phyloP scores from a whole-genome alignment of 2,329 filamentous ascomycete species.

The Aspergillus sp. region DNA sequence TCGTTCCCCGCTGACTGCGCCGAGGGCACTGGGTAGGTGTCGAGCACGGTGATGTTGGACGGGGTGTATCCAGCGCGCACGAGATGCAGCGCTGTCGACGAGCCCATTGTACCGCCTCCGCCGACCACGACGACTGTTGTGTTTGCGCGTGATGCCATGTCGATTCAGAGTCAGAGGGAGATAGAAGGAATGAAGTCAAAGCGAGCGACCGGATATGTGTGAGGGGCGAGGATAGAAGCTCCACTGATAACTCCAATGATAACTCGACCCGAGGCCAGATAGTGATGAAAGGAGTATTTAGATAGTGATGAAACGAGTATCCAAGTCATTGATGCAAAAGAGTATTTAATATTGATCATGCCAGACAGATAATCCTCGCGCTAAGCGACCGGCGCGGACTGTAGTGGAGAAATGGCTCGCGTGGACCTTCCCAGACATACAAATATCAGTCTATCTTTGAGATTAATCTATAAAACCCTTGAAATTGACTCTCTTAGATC shows the following conservation, averaged over 20 bases:
- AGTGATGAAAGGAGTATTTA: too few species aligned
- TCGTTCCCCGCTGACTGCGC: conserved; percentile 50
- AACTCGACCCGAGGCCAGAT: neutral
- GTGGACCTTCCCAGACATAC: too few species aligned
- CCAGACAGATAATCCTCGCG: too few species aligned
- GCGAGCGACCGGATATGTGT: neutral
- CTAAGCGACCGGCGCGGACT: too few species aligned
- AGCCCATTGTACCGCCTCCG: conserved; percentile 46
- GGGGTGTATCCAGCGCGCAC: conserved; percentile 43
- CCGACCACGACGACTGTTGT: conserved; percentile 47
- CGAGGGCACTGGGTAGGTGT: conserved; percentile 49
- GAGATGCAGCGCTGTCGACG: conserved; percentile 51
- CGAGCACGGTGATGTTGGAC: conserved; percentile 48
- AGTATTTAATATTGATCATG: too few species aligned
- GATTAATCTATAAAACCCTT: too few species aligned
- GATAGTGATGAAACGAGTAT: too few species aligned
- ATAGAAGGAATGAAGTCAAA: neutral
- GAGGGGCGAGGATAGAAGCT: neutral
- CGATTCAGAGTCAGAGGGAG: conserved; percentile 1
- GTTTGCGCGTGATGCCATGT: neutral
- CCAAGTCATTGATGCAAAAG: too few species aligned
- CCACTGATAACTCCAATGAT: neutral
- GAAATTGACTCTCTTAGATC: too few species aligned
- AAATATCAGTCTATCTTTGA: too few species aligned
- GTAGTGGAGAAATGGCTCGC: too few species aligned